Evolutionary conservation across 2,329 filamentous ascomycete species (phyloP).

Genomic region (Claviceps digitariae): DNA sequence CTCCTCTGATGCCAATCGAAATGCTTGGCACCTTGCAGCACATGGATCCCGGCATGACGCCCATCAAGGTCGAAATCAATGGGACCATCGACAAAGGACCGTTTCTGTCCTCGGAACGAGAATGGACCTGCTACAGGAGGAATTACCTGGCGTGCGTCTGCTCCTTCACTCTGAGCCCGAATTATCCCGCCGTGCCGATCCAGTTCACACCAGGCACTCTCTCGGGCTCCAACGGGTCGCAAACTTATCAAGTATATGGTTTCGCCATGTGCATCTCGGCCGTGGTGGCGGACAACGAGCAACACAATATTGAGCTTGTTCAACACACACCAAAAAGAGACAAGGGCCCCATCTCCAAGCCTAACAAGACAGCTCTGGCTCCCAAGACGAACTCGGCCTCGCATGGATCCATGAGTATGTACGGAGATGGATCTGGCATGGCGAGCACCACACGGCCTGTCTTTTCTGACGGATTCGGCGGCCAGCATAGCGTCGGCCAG

Average conservation of each 20-base stretch:
- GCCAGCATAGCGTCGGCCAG: constrained; percentile 17
- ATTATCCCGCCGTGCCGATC: constrained; percentile 30
- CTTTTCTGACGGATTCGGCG: constrained; percentile 30
- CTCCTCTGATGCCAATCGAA: constrained; percentile 37
- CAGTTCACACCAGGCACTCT: constrained; percentile 30
- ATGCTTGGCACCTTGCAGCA: constrained; percentile 50
- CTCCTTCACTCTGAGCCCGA: constrained; percentile 57
- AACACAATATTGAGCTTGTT: constrained; percentile 69
- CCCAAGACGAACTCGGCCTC: constrained; percentile 49
- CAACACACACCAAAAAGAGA: constrained; percentile 88
- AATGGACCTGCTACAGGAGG: constrained; percentile 85
- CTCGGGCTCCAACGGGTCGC: constrained; percentile 10
- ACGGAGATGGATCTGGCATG: constrained; percentile 21
- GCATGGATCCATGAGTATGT: constrained; percentile 32
- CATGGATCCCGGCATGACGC: constrained; percentile 30
- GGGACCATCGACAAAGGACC: constrained; percentile 84
- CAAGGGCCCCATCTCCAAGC: constrained; percentile 68
- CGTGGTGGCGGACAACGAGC: constrained; percentile 60
- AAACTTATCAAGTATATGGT: constrained; percentile 52
- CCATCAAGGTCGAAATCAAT: constrained; percentile 58
- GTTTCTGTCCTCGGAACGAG: constrained; percentile 56
- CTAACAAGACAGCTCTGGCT: constrained; percentile 52
- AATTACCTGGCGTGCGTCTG: constrained; percentile 86
- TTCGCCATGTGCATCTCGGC: constrained; percentile 81
- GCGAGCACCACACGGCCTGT: constrained; percentile 13